phyloP scores from a whole-genome alignment of 805 yeast species.

The Brettanomyces naardenensis region DNA sequence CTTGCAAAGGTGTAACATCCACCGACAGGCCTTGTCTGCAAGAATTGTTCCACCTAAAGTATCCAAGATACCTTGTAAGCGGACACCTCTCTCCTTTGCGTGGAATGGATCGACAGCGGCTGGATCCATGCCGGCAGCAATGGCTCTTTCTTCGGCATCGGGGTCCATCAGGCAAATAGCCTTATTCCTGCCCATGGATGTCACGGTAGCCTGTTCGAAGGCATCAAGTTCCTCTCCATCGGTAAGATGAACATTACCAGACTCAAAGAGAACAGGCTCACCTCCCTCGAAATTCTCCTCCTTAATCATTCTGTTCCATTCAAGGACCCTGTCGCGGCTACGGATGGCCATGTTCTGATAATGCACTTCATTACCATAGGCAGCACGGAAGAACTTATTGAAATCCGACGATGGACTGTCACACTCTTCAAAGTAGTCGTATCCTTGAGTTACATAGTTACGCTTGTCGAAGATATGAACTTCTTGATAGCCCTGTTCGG shows the following conservation, averaged over 20 bases:
- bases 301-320: slow-evolving; percentile 21
- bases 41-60: slow-evolving; percentile 24
- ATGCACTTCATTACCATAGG: slow-evolving; percentile 3
- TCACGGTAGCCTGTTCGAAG: slow-evolving; percentile 16
- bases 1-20: slow-evolving; percentile 20
- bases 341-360: neutral
- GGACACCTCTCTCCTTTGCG: slow-evolving; percentile 8
- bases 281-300: slow-evolving; percentile 19
- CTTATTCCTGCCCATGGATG: slow-evolving; percentile 10
- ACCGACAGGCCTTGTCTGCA: slow-evolving; percentile 26
- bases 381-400: slow-evolving; percentile 3
- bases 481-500: slow-evolving; percentile 3
- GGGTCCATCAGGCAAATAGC: slow-evolving; percentile 15
- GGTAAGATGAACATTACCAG: slow-evolving; percentile 20
- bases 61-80: slow-evolving; percentile 20
- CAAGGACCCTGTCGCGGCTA: neutral
- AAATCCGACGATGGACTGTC: slow-evolving; percentile 4
- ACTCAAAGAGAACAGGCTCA: slow-evolving; percentile 17
- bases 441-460: neutral
- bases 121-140: slow-evolving; percentile 12
- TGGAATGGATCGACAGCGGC: slow-evolving; percentile 17
- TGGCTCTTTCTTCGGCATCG: slow-evolving; percentile 16
- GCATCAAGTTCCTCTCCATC: slow-evolving; percentile 14
- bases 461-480: slow-evolving; percentile 5
- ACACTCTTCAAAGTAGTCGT: slow-evolving; percentile 3